Conservation (phyloP, 495 filamentous ascomycete genomes). For the Hyphodiscus hymeniophilus region DNA sequence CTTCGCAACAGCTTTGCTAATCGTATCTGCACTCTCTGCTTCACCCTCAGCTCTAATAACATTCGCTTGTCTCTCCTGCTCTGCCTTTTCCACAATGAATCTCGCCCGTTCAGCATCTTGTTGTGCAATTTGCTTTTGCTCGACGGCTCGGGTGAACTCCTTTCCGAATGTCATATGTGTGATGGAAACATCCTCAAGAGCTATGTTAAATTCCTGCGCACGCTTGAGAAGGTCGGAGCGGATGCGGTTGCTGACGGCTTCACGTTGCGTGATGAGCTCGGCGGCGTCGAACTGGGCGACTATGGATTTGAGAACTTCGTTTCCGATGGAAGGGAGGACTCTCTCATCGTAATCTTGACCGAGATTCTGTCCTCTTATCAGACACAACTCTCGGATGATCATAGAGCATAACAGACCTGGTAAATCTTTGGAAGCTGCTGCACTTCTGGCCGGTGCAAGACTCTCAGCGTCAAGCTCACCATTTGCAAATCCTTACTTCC, state of each 20-base stretch:
- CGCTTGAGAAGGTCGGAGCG: constrained; percentile 90
- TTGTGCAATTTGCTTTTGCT: constrained; percentile 99
- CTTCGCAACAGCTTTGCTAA: constrained; percentile 87
- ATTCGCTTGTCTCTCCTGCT: constrained; percentile 98
- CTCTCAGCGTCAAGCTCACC: constrained; percentile 95
- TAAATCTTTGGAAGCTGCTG: constrained; percentile 92
- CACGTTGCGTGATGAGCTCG: constrained; percentile 98
- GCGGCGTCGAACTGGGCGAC: constrained; percentile 99
- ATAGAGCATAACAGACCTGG: constrained; percentile 54
- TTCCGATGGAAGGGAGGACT: constrained; percentile 98
- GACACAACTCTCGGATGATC: background rate
- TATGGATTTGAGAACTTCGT: constrained; percentile 99
- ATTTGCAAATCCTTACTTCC: constrained; percentile 99
- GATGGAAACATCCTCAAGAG: constrained; percentile 96
- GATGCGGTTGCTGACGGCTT: constrained; percentile 93
- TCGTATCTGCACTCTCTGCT: constrained; percentile 90
- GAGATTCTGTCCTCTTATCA: constrained; percentile 46
- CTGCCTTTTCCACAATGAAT: constrained; percentile 97
- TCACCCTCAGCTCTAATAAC: constrained; percentile 98
- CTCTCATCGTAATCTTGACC: constrained; percentile 98
- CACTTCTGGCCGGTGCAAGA: constrained; percentile 92
- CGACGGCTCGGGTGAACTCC: constrained; percentile 96
- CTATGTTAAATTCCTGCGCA: constrained; percentile 98
- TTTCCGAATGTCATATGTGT: constrained; percentile 99
- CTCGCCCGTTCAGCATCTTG: constrained; percentile 95